These are phyloP conservation scores for Pueraria montana DNA, from an alignment of 306 rosid genomes.

Conservation along the genomic window DNA sequence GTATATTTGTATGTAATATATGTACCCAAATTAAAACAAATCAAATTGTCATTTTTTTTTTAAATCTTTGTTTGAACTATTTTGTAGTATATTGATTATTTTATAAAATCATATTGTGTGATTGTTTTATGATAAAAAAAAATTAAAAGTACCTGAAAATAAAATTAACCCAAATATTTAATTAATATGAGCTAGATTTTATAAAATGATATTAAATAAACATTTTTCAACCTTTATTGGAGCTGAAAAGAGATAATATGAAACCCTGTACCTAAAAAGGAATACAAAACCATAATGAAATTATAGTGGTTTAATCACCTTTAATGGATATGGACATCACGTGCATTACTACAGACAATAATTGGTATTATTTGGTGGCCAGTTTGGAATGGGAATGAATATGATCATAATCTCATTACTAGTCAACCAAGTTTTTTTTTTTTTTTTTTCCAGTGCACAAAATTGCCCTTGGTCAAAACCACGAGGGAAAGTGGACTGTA, in stretches of 20 bases:
- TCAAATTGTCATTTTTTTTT: neutral
- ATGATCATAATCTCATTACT: constrained; percentile 8
- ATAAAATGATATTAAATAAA: neutral
- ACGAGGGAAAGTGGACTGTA: constrained; percentile 44
- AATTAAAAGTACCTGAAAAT: neutral
- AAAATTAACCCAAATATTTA: neutral
- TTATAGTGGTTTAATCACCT: constrained; percentile 15
- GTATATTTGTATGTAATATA: neutral
- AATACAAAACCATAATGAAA: constrained; percentile 1
- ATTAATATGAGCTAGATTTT: no score
- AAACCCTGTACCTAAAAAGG: neutral
- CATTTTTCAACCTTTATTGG: neutral
- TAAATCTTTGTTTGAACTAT: neutral
- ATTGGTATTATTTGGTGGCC: constrained; percentile 36
- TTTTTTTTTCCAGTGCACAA: neutral
- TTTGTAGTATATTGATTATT: neutral
- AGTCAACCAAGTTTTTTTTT: constrained; percentile 48
- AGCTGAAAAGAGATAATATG: neutral
- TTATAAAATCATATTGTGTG: neutral
- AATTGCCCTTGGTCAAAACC: constrained; percentile 52
- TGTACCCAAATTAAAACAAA: neutral
- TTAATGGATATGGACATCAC: constrained; percentile 36
- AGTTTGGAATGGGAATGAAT: constrained; percentile 7
- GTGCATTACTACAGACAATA: constrained; percentile 37
- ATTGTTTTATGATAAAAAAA: neutral